Percentiles rank a stretch among this genome's conserved stretches.
Evolutionary conservation across 805 yeast species (phyloP).

Genomic region (Teunomyces barrocoloradensis): DNA sequence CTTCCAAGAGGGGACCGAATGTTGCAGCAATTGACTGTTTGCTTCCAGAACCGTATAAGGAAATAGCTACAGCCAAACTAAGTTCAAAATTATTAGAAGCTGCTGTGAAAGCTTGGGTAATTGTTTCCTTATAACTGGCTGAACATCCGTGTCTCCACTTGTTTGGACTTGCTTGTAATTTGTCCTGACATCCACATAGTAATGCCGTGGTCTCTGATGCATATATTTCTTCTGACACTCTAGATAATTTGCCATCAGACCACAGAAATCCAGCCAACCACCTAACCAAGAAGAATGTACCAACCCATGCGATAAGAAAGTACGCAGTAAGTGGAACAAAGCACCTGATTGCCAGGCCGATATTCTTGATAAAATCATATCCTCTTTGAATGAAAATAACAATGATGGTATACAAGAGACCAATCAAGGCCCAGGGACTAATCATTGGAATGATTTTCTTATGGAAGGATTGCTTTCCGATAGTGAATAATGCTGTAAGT

Average conservation of each 20-base stretch:
- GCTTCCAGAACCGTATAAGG: slow-evolving; percentile 51
- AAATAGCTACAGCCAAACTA: slow-evolving; percentile 52
- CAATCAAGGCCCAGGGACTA: slow-evolving; percentile 51
- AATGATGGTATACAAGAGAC: slow-evolving; percentile 49
- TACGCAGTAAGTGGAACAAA: slow-evolving; percentile 49
- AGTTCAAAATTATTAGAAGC: slow-evolving; percentile 59
- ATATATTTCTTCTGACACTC: slow-evolving; percentile 3
- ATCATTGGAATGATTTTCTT: slow-evolving; percentile 38
- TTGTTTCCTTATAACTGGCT: slow-evolving; percentile 39
- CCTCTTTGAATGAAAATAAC: slow-evolving; percentile 54
- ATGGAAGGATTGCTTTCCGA: slow-evolving; percentile 34
- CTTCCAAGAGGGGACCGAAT: slow-evolving; percentile 59
- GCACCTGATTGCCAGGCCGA: slow-evolving; percentile 49
- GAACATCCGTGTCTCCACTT: slow-evolving; percentile 29
- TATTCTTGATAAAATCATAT: slow-evolving; percentile 43
- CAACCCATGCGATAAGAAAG: slow-evolving; percentile 48
- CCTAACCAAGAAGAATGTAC: slow-evolving; percentile 37
- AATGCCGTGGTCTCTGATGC: slow-evolving; percentile 12
- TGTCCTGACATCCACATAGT: slow-evolving; percentile 42
- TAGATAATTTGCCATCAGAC: not conserved
- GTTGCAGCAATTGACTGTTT: slow-evolving; percentile 58
- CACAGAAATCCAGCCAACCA: slow-evolving; percentile 15
- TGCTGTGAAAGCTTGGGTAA: slow-evolving; percentile 56
- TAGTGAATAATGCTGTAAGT: slow-evolving; percentile 16
- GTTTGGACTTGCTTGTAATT: slow-evolving; percentile 4